Base-by-base conservation (phyloP, 1,284 basidiomycete species). In the Athelia sp. region DNA sequence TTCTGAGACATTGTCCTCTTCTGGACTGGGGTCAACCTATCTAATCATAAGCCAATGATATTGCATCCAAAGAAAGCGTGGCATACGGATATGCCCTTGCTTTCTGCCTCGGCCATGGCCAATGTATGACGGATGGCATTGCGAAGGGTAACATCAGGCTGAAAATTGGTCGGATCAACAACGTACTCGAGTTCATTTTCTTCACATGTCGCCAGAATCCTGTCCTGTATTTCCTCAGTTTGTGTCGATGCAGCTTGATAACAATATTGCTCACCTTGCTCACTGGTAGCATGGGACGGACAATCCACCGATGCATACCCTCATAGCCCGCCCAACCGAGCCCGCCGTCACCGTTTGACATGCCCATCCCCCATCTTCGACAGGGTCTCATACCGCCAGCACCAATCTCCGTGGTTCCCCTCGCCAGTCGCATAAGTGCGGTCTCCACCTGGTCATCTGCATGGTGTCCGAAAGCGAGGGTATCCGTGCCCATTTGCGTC, bases 361-460 rank as follows among this genome's bases (percentile, higher is more conserved):
- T 52, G 3, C 84, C 84, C 89, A 91, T 91, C 1, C 88, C 89
- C 81, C 82, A 89, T 46, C 86, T 71, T 15, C 88, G 75, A 47
- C 71, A 67, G 1, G 66, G 67, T 35, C 74, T 70, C 83, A 90
- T 91, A 2, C 83, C 87, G 17, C 75, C 76, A 1, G 80, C 73
- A 0, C 84, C 86, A 14, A 75, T 50, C 36, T 64, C 58, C 4
- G 78, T 71, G 15, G 78, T 82, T 0, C 82, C 80, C 53, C 65
- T 75, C 4, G 74, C 70, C 17, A 86, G 61, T 8, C 89, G 79
- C 73, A 90, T 82, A 42, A 91, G 65, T 21, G 79, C 73, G 0
- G 88, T 91, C 62, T 91, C 88, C 8, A 89, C 75, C 58, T 90
- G 87, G 58, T 91, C 88, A 58, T 91, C 87, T 2, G 75, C 74